Evolutionary conservation across 2,329 filamentous ascomycete genomes (phyloP), one percentile per base, ranked within the genome.

Genomic region (Alternaria dauci): DNA sequence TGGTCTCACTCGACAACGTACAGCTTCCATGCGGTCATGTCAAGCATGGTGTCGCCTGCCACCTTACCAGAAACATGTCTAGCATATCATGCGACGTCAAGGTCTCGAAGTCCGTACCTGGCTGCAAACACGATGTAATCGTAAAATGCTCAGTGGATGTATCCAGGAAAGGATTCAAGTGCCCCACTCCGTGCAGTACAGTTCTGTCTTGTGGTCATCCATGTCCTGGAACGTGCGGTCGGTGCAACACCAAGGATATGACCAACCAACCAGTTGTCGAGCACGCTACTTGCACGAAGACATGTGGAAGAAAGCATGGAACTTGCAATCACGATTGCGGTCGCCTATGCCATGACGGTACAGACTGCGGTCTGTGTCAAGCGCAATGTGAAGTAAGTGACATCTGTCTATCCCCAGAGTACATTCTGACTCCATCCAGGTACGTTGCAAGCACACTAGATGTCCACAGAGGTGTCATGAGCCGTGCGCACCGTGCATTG

Each of bases 181-280:
- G 90, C 69, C 55, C 47, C 0, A 76, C 73, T 1, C 52, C 63
- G 1, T 92, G 90, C 65, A 78, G 73, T 1, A 62, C 65, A 0
- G 42, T 70, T 0, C 78, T 87, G 1, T 28, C 73, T 0, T 92
- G 90, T 66, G 88, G 89, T 0, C 89, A 91, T 68, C 58, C 56
- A 1, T 91, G 89, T 26, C 60, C 69, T 5, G 78, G 76, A 2
- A 39, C 34, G 8, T 91, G 89, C 68, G 73, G 60, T 7, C 55
- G 63, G 0, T 92, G 89, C 73, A 81, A 79, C 4, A 68, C 52
- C 2, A 77, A 75, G 25, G 64, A 75, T 8, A 71, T 73, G 0
- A 78, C 59, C 2, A 61, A 55, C 1, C 28, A 58, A 14, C 16
- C 41, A 1, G 18, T 26, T 0, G 25, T 55, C 1, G 55, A 63